Evolutionary conservation across 1,139 yeast genomes (phyloP), one percentile per base, ranked within the genome.

Genomic region (Candida albicans): DNA sequence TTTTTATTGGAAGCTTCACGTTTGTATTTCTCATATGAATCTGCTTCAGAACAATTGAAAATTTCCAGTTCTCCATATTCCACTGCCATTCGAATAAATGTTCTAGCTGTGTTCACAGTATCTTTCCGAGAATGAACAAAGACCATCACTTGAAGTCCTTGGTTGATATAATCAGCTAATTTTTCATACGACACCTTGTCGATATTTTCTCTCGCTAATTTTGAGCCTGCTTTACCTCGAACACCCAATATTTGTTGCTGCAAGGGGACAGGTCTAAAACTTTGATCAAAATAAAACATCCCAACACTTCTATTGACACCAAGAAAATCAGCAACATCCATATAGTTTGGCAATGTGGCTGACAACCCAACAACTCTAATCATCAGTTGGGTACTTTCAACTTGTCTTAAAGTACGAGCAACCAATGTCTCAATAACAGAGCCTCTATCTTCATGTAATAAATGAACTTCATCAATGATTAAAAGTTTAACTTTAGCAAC

Each of bases 391-490:
- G 95, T 79, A 49, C 95, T 82, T 62, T 93, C 98, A 7, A 93
- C 98, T 58, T 91, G 97, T 49, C 99, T 73, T 50, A 91, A 73
- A 0, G 99, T 95, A 64, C 99, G 80, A 0, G 99, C 97, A 8
- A 93, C 98, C 48, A 93, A 73, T 0, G 97, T 89, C 62, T 93
- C 99, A 48, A 93, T 88, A 8, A 93, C 99, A 2, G 98, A 89
- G 52, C 99, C 99, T 68, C 99, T 81, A 49, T 95, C 99, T 77
- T 93, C 99, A 58, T 95, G 98, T 48, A 93, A 75, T 56, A 93
- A 71, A 74, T 93, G 99, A 0, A 93, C 98, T 67, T 93, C 99
- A 73, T 93, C 99, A 51, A 93, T 90, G 49, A 93, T 87, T 43
- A 93, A 68, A 11, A 93, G 69, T 59, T 84, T 87, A 6, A 95